A percentile compares a stretch with the other conserved stretches of the same genome.
phyloP scores from a whole-genome alignment of 805 yeast genomes.

The Metschnikowia picachoensis region DNA sequence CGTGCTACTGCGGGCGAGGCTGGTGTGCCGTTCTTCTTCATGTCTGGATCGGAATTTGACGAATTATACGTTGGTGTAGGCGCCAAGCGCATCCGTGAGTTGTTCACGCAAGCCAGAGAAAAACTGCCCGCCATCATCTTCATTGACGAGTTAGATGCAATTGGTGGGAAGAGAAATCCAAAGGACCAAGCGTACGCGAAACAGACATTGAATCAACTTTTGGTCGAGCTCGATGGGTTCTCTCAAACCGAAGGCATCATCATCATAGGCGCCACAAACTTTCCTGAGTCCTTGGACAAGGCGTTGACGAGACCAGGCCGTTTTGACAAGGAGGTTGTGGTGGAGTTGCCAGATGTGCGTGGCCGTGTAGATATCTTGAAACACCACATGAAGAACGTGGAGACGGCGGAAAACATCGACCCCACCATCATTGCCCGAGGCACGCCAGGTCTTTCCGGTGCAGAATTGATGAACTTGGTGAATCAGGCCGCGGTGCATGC shows the following conservation, averaged over 20 bases:
- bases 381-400: slow-evolving; percentile 90
- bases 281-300: slow-evolving; percentile 94
- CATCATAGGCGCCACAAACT: slow-evolving; percentile 96
- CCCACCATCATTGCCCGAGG: slow-evolving; percentile 91
- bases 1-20: slow-evolving; percentile 99
- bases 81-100: slow-evolving; percentile 94
- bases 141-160: slow-evolving; percentile 97
- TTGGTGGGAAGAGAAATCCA: slow-evolving; percentile 97
- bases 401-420: slow-evolving; percentile 79
- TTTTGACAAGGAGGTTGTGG: slow-evolving; percentile 92
- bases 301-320: slow-evolving; percentile 98
- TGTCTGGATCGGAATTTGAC: slow-evolving; percentile 98
- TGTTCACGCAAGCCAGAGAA: slow-evolving; percentile 88
- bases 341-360: slow-evolving; percentile 95
- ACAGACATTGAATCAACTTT: slow-evolving; percentile 91
- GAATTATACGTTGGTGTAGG: slow-evolving; percentile 99
- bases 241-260: slow-evolving; percentile 91
- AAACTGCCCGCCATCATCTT: slow-evolving; percentile 96
- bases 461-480: slow-evolving; percentile 90
- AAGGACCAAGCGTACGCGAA: slow-evolving; percentile 97
- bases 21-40: slow-evolving; percentile 96
- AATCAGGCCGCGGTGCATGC: slow-evolving; percentile 98
- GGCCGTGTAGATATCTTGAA: slow-evolving; percentile 91
- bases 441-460: slow-evolving; percentile 98
- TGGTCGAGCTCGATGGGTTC: slow-evolving; percentile 95